Evolutionary conservation across 2,329 filamentous ascomycete genomes (phyloP).

Genomic region (Fusarium tuaranense): DNA sequence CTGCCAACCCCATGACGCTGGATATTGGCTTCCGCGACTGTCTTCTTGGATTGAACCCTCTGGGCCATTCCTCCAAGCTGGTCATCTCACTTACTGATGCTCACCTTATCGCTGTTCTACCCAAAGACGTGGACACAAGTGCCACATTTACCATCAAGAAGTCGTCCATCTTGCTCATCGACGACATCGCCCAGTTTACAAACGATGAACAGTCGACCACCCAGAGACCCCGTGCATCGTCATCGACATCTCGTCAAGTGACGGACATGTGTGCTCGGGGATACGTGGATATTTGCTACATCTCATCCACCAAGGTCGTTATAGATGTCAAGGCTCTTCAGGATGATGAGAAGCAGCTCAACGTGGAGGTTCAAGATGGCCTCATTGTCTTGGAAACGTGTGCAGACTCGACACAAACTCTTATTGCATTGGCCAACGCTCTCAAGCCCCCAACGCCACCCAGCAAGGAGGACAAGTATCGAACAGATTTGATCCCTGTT

Average conservation of each 20-base stretch:
- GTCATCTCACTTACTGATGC: constrained; percentile 84
- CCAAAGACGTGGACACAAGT: constrained; percentile 72
- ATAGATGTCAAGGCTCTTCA: constrained; percentile 68
- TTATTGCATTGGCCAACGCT: constrained; percentile 82
- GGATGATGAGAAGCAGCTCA: constrained; percentile 74
- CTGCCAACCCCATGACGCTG: constrained; percentile 71
- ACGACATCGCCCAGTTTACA: constrained; percentile 68
- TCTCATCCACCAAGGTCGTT: constrained; percentile 81
- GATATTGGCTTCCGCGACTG: constrained; percentile 86
- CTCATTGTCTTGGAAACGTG: constrained; percentile 93
- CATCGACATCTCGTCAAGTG: constrained; percentile 62
- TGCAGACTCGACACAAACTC: constrained; percentile 94
- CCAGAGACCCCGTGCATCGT: constrained; percentile 46
- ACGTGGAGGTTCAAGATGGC: constrained; percentile 86
- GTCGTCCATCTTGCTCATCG: constrained; percentile 84
- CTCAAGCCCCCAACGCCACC: constrained; percentile 86
- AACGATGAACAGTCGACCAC: constrained; percentile 19
- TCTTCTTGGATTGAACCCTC: constrained; percentile 85
- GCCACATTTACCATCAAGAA: constrained; percentile 79
- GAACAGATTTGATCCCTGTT: constrained; percentile 86
- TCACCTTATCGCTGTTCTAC: constrained; percentile 75
- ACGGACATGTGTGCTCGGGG: constrained; percentile 72
- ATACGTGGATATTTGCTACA: constrained; percentile 87
- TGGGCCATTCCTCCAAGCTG: constrained; percentile 79
- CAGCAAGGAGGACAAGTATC: constrained; percentile 85